Percentiles rank a stretch among this genome's conserved stretches.
Evolutionary conservation across 1,284 basidiomycete genomes (phyloP).

Genomic region (Microbotryum saponariae): DNA sequence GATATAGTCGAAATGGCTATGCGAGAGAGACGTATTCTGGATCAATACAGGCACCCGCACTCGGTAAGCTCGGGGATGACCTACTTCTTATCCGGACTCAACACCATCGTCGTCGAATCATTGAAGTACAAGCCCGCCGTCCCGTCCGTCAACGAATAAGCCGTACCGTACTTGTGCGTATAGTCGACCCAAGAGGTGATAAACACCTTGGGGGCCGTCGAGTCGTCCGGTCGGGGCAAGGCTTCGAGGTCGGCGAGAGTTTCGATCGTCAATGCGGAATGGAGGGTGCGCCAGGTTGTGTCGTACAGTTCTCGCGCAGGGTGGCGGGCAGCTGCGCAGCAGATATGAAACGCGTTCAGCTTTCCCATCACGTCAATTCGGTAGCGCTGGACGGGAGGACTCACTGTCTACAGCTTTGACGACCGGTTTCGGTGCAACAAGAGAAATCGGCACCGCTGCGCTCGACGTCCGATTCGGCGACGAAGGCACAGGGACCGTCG

Average conservation of each 20-base stretch:
- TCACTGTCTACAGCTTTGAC: no score
- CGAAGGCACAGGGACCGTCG: no score
- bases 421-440: no score
- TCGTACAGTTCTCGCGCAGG: slow-evolving; percentile 32
- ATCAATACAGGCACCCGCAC: neutral
- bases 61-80: slow-evolving; percentile 37
- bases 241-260: slow-evolving; percentile 3
- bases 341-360: no score
- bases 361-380: neutral
- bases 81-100: slow-evolving; percentile 74
- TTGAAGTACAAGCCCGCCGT: slow-evolving; percentile 94
- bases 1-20: slow-evolving; percentile 77
- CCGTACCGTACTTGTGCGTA: slow-evolving; percentile 97
- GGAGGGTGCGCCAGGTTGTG: slow-evolving; percentile 23
- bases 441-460: no score
- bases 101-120: slow-evolving; percentile 76
- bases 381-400: neutral
- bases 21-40: neutral
- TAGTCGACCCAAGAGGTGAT: slow-evolving; percentile 98
- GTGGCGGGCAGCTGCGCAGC: slow-evolving; percentile 1
- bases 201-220: slow-evolving; percentile 58
- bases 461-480: no score
- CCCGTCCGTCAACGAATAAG: slow-evolving; percentile 90
- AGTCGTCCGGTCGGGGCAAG: neutral
- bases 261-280: slow-evolving; percentile 18